Evolutionary conservation across 345 rosid species (phyloP), one percentile per base, ranked within the genome.

Genomic region (Nasturtium officinale): DNA sequence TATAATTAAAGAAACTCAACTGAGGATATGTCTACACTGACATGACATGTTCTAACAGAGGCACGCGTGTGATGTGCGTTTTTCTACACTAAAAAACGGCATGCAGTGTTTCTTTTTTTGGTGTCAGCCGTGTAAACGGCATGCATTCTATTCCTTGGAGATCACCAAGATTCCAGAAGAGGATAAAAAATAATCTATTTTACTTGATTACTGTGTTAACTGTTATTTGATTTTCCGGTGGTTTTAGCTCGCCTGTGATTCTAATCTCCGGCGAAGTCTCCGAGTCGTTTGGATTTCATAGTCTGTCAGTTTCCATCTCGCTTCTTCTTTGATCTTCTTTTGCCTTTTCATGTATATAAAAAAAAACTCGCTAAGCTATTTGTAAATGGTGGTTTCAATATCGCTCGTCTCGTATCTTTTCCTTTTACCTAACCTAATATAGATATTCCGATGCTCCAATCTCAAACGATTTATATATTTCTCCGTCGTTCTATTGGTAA

Each of bases 371-470:
- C 32, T 72, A 18, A 17, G 45, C 45, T 69, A 9, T 18, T 61
- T 21, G 6, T 9, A 35, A 52, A 72, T 53, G 37, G 26, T 26
- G 15, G 46, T 65, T 72, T 30, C 35, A 7, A 32, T 42, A 30
- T 72, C 55, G 54, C 30, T 30, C 33, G n/a, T 52, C 69, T 48
- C 15, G 58, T 47, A 11, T 72, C 55, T 46, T 43, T 5, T 69
- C 21, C 32, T 4, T 29, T 58, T 8, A 29, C 63, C 32, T 12
- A 42, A 68, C 9, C 21, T 55, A 16, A 29, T 42, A 5, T 40
- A 52, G 18, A 21, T 21, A 62, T 43, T 11, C 9, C 11, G 18
- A 62, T 72, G 35, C 37, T 62, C 20, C 13, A 20, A 2, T 62
- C 10, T 23, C 1, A 0, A 29, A 29, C 53, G 21, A 15, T 38